phyloP scores from a whole-genome alignment of 257 asterid genomes.

The Petunia axillaris region DNA sequence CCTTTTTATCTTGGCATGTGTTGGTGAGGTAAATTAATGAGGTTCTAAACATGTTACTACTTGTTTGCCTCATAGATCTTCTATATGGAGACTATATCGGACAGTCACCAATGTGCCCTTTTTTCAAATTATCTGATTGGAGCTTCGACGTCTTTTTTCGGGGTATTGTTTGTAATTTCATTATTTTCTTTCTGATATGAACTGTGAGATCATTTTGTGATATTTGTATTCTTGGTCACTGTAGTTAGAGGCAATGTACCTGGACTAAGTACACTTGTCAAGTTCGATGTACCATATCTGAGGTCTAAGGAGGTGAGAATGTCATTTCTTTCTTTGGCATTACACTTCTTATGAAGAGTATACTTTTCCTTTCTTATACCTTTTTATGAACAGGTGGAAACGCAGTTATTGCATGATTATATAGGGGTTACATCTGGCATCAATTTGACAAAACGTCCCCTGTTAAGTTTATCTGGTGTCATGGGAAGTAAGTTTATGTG shows the following conservation, averaged over 20 bases:
- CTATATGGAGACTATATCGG: constrained; percentile 32
- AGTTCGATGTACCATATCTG: constrained; percentile 24
- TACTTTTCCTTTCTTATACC: constrained; percentile 11
- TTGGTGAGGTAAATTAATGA: neutral
- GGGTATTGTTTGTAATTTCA: constrained; percentile 10
- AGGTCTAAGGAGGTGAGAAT: constrained; percentile 31
- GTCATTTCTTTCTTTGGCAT: neutral
- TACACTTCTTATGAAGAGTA: neutral
- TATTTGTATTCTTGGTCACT: neutral
- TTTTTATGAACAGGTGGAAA: constrained; percentile 32
- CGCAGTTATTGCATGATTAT: constrained; percentile 31
- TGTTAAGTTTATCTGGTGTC: constrained; percentile 34
- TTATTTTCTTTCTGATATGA: neutral
- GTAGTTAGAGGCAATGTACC: constrained; percentile 32
- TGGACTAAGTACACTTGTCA: constrained; percentile 31
- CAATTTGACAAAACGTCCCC: constrained; percentile 34
- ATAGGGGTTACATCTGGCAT: constrained; percentile 36
- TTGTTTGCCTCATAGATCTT: constrained; percentile 27
- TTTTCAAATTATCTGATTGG: constrained; percentile 20
- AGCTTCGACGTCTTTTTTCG: constrained; percentile 25
- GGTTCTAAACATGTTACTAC: neutral
- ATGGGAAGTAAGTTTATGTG: constrained; percentile 26
- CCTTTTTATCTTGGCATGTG: neutral
- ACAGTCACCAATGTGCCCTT: constrained; percentile 16
- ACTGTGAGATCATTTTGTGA: too few species aligned